Percentiles rank a stretch among this genome's conserved stretches.
phyloP scores from a whole-genome alignment of 805 yeast species.

The Clavispora vitiphila region DNA sequence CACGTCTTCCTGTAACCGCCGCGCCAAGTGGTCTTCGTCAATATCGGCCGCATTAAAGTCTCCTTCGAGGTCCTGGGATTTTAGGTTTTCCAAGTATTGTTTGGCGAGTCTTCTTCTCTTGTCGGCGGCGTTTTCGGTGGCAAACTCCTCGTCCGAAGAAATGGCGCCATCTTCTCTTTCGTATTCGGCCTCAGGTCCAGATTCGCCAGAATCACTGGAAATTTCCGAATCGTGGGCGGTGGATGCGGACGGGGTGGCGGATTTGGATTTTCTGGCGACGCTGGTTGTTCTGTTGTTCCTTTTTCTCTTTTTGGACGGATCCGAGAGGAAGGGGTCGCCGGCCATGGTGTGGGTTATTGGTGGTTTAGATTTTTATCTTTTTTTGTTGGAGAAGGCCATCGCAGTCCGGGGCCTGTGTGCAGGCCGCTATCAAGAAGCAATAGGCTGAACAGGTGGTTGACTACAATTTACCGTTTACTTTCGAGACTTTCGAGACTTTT shows the following conservation, averaged over 20 bases:
- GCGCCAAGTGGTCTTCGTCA: slow-evolving; percentile 78
- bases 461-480: no score
- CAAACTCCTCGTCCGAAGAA: slow-evolving; percentile 69
- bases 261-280: slow-evolving; percentile 16
- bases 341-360: slow-evolving; percentile 31
- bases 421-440: neutral
- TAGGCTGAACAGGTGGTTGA: no score
- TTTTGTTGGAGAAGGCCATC: neutral
- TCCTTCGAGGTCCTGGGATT: slow-evolving; percentile 46
- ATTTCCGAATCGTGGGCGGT: slow-evolving; percentile 48
- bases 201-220: slow-evolving; percentile 40
- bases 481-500: no score
- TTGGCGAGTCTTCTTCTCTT: slow-evolving; percentile 91
- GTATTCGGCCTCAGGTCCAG: slow-evolving; percentile 2
- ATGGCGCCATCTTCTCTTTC: slow-evolving; percentile 21
- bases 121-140: slow-evolving; percentile 80
- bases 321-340: slow-evolving; percentile 59
- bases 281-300: slow-evolving; percentile 24
- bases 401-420: neutral
- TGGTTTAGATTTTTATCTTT: neutral
- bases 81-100: slow-evolving; percentile 78
- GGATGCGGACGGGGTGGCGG: slow-evolving; percentile 2
- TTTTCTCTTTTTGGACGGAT: slow-evolving; percentile 51
- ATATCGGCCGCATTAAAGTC: slow-evolving; percentile 86
- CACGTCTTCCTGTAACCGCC: slow-evolving; percentile 79